These are phyloP conservation scores for Cladosporium velox DNA, from an alignment of 2,329 filamentous ascomycete species.

Conservation along the genomic window DNA sequence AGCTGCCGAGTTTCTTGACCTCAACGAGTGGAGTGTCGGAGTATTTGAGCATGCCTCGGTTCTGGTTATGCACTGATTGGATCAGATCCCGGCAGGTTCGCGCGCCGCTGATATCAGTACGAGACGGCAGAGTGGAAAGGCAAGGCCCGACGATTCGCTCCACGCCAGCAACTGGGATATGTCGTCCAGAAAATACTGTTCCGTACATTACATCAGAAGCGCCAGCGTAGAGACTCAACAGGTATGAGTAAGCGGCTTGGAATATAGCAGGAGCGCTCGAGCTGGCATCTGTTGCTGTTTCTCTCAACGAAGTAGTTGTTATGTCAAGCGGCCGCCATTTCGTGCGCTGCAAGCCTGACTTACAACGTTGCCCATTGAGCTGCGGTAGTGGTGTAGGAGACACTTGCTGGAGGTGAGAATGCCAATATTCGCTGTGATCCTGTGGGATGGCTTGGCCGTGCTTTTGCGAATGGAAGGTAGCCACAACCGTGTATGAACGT, in stretches of 20 bases:
- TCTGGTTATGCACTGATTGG: conserved; percentile 63
- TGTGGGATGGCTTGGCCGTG: background rate
- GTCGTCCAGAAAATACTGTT: conserved; percentile 79
- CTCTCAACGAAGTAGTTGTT: background rate
- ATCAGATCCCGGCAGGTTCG: conserved; percentile 63
- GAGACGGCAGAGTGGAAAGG: conserved; percentile 72
- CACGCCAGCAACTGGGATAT: conserved; percentile 67
- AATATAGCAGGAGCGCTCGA: conserved; percentile 72
- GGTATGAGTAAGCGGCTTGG: conserved; percentile 68
- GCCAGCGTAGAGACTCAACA: conserved; percentile 67
- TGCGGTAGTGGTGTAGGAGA: conserved; percentile 60
- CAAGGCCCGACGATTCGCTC: conserved; percentile 79
- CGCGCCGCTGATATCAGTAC: conserved; percentile 54
- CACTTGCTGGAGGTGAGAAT: conserved; percentile 61
- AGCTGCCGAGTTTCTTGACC: conserved; percentile 63
- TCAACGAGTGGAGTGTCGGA: conserved; percentile 65
- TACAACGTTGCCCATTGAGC: conserved; percentile 48
- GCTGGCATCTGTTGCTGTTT: conserved; percentile 30
- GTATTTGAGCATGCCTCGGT: conserved; percentile 66
- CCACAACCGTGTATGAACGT: conserved; percentile 64
- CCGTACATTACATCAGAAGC: conserved; percentile 70
- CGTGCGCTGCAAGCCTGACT: conserved; percentile 26
- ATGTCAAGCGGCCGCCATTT: conserved; percentile 26
- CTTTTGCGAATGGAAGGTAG: conserved; percentile 47
- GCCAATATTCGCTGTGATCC: conserved; percentile 64